phyloP scores from a whole-genome alignment of 805 yeast species.

The Kodamaea jinghongensis region DNA sequence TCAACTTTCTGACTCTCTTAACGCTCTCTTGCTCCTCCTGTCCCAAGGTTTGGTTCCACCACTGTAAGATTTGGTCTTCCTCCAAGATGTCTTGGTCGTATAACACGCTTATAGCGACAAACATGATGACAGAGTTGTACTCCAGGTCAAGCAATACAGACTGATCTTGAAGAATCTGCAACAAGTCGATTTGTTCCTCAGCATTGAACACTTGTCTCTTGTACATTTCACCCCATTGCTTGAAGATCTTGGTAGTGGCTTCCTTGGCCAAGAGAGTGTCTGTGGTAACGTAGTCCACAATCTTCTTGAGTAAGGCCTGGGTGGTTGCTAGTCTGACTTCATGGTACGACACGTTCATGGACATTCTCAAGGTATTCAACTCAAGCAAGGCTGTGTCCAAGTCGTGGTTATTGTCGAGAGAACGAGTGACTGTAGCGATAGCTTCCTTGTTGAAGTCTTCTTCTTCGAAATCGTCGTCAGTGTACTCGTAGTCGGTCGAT shows the following conservation, averaged over 20 bases:
- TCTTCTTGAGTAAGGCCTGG: slow-evolving; percentile 65
- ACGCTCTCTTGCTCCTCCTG: slow-evolving; percentile 33
- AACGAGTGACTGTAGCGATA: slow-evolving; percentile 87
- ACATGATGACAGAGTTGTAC: slow-evolving; percentile 47
- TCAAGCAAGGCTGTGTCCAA: slow-evolving; percentile 90
- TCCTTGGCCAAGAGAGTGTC: slow-evolving; percentile 72
- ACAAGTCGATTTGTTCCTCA: slow-evolving; percentile 74
- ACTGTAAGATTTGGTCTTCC: slow-evolving; percentile 72
- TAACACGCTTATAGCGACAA: slow-evolving; percentile 53
- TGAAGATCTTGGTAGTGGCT: slow-evolving; percentile 73
- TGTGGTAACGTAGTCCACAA: slow-evolving; percentile 71
- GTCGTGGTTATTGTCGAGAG: slow-evolving; percentile 89
- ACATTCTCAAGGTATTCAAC: slow-evolving; percentile 92
- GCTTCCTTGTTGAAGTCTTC: slow-evolving; percentile 89
- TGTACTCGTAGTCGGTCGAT: slow-evolving; percentile 48
- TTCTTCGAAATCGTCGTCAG: slow-evolving; percentile 34
- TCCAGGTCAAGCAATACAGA: slow-evolving; percentile 35
- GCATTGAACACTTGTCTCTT: slow-evolving; percentile 80
- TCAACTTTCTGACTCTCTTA: slow-evolving; percentile 49
- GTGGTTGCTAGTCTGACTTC: slow-evolving; percentile 85
- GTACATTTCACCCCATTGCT: slow-evolving; percentile 79
- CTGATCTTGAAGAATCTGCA: slow-evolving; percentile 49
- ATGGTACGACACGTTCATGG: slow-evolving; percentile 92
- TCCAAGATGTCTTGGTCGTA: slow-evolving; percentile 82
- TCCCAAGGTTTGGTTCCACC: slow-evolving; percentile 66